Conservation (phyloP, 805 yeast genomes). For the Candida rishiriensis region DNA sequence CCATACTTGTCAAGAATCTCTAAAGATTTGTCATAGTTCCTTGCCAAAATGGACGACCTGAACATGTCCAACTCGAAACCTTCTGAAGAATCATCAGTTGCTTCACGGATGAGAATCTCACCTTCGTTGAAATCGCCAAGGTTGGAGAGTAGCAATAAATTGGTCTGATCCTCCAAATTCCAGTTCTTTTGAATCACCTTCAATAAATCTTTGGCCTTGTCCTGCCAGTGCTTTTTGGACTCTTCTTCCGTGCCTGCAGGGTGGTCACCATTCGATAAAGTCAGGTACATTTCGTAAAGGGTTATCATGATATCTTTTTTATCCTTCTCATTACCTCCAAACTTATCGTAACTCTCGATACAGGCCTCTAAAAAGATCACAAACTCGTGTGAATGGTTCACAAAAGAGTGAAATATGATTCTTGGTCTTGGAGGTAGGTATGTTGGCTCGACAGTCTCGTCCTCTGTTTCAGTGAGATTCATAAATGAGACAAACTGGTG, state of each 20-base stretch:
- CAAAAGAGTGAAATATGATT: constrained; percentile 79
- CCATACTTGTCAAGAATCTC: constrained; percentile 58
- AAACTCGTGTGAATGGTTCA: constrained; percentile 82
- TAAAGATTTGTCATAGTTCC: constrained; percentile 54
- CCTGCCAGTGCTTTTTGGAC: constrained; percentile 51
- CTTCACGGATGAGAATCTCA: constrained; percentile 36
- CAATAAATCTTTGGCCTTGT: constrained; percentile 56
- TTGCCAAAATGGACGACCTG: constrained; percentile 55
- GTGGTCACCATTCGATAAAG: constrained; percentile 42
- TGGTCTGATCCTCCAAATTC: constrained; percentile 48
- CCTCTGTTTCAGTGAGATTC: constrained; percentile 19
- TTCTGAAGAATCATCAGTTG: constrained; percentile 24
- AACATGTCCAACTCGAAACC: constrained; percentile 57
- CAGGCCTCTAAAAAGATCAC: constrained; percentile 92
- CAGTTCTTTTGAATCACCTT: constrained; percentile 32
- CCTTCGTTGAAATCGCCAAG: constrained; percentile 51
- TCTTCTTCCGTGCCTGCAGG: constrained; percentile 17
- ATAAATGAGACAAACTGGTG: constrained; percentile 35
- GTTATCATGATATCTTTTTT: constrained; percentile 72
- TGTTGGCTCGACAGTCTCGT: constrained; percentile 43
- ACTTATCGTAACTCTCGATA: constrained; percentile 67
- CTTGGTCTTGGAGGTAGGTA: constrained; percentile 92
- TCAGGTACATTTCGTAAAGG: constrained; percentile 74
- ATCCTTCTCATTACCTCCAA: constrained; percentile 68
- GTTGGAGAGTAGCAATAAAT: constrained; percentile 53